These are phyloP conservation scores for Aspergillus sparsus DNA, from an alignment of 495 filamentous ascomycete species.

Conservation along the genomic window DNA sequence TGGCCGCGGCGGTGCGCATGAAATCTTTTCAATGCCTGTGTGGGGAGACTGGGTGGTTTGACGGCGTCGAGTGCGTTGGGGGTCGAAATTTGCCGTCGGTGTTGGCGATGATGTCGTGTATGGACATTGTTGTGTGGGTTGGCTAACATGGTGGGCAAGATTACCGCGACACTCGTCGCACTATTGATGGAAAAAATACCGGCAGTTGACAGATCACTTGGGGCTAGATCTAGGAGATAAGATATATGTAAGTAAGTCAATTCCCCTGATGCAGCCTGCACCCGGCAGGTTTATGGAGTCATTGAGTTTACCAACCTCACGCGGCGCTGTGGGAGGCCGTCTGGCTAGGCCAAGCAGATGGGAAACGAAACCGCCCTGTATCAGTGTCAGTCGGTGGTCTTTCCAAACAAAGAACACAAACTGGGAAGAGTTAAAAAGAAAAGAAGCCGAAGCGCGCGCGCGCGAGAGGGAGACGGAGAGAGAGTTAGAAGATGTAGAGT, in stretches of 20 bases:
- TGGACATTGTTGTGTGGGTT: constrained; percentile 66
- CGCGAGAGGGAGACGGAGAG: not conserved
- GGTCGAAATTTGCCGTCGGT: constrained; percentile 87
- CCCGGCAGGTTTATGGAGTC: constrained; percentile 6
- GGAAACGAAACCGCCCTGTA: constrained; percentile 30
- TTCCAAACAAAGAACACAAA: constrained; percentile 25
- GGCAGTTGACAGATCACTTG: constrained; percentile 26
- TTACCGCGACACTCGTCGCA: constrained; percentile 19
- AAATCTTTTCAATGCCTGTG: constrained; percentile 51
- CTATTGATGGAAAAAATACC: constrained; percentile 10
- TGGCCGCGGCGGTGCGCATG: constrained; percentile 72
- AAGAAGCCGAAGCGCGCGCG: too few species aligned
- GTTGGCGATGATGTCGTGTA: constrained; percentile 64
- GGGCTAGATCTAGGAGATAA: constrained; percentile 10
- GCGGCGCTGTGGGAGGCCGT: constrained; percentile 23
- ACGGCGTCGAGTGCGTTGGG: constrained; percentile 70
- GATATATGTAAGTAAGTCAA: constrained; percentile 18
- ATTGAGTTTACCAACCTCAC: constrained; percentile 25
- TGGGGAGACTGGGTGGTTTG: constrained; percentile 63
- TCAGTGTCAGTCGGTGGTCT: constrained; percentile 45
- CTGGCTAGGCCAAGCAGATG: constrained; percentile 30
- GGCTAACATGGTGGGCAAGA: constrained; percentile 67
- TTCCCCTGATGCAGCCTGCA: constrained; percentile 16
- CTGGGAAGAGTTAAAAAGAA: constrained; percentile 20
- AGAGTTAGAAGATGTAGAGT: constrained; percentile 23